Evolutionary conservation across 805 yeast species (phyloP), one percentile per base, ranked within the genome.

Genomic region (Isabelozyma pseudorhagii): DNA sequence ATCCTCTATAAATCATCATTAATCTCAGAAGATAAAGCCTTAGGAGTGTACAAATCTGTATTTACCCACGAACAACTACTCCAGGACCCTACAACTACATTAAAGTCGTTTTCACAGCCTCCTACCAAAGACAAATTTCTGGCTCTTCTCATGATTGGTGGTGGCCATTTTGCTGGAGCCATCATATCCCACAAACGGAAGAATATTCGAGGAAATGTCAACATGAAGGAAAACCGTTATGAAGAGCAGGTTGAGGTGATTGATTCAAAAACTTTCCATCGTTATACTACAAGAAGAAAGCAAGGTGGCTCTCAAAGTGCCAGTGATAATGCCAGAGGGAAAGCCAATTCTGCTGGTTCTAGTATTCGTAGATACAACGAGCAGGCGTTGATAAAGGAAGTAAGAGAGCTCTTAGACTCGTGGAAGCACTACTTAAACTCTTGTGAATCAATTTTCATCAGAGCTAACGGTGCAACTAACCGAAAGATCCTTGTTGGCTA

Each of bases 231-330:
- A 47, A 75, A 79, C 11, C 62, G 79, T n/a, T 72, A 78, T 42
- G 82, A 80, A 48, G 89, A 84, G 64, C 78, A 81, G 14, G 96
- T 85, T 15, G 79, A 76, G 45, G 66, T 92, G 8, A 46, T 91
- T 2, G 85, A 74, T 14, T 89, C 90, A 50, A 93, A 91, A 60
- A 87, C 97, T 0, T 89, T 89, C 66, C 99, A 93, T 65, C 77
- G 98, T 56, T 94, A 94, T 62, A 94, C 99, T 2, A 91, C 97
- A 1, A 83, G 99, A 72, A 80, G 97, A 55, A 94, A 94, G 62
- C 99, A 94, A 67, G 99, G 99, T 74, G 99, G 99, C 1, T 81
- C 97, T 0, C 99, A 94, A 64, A 82, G 92, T 55, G 92, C 97
- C 1, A 86, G 82, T 67, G 99, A 94, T 67, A 89, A 86, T 61